Evolutionary conservation across 805 yeast species (phyloP), one percentile per base, ranked within the genome.

Genomic region (Metschnikowia lochheadii): DNA sequence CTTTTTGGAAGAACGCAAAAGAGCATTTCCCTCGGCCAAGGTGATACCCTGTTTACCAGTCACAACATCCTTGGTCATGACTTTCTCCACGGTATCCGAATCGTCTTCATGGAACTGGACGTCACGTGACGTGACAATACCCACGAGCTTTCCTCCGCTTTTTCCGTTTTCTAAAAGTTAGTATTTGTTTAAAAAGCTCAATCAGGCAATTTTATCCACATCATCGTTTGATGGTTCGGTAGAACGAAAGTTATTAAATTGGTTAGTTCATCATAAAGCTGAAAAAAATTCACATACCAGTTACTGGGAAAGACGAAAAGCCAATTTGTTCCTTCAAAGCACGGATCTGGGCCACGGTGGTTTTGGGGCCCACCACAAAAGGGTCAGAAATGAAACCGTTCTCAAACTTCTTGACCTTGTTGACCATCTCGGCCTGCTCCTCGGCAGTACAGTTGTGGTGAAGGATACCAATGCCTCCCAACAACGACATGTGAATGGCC

Each of bases 381-480:
- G 97, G 99, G 64, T 89, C 94, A 64, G 86, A 87, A 67, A 94
- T 94, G 79, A 94, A 94, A 35, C 99, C 99, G 70, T 94, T 94
- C 78, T 94, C 99, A 76, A 77, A 94, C 73, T 87, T 90, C 82
- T 94, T 94, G 62, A 94, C 99, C 75, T 87, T 88, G 71, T 81
- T 87, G 56, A 94, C 99, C 98, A 94, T 94, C 61, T 83, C 96
- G 53, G 99, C 99, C 77, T 94, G 99, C 70, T 90, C 98, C 50
- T 92, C 98, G 52, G 96, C 80, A 52, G 96, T 70, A 77, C 97
- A 91, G 81, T 94, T 94, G 79, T 94, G 97, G 74, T 94, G 99
- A 63, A 94, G 84, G 67, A 94, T 88, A 83, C 99, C 99, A 70
- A 94, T 89, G 75, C 99, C 99, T 71, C 99, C 99, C 63, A 91